phyloP scores from a whole-genome alignment of 2,329 filamentous ascomycete species.

The Trichoderma koningii region DNA sequence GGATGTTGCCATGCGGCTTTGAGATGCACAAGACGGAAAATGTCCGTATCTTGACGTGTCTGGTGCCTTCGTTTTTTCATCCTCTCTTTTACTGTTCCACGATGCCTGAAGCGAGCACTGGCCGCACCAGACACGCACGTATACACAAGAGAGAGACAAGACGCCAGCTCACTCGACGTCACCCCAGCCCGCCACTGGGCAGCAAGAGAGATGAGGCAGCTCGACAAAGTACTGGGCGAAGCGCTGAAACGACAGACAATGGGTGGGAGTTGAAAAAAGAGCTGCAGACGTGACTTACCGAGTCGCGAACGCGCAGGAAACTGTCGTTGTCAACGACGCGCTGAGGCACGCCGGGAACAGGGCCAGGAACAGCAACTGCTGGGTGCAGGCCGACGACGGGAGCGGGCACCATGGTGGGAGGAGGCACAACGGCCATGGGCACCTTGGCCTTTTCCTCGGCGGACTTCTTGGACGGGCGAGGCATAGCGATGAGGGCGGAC shows the following conservation, averaged over 20 bases:
- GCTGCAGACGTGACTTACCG: constrained; percentile 60
- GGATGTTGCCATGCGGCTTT: too few relatives aligned
- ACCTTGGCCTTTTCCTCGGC: constrained; percentile 44
- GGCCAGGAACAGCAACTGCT: constrained; percentile 27
- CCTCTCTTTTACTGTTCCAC: background rate
- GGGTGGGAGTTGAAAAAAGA: background rate
- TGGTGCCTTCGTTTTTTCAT: background rate
- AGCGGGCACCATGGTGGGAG: constrained; percentile 46
- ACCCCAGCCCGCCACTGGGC: constrained; percentile 22
- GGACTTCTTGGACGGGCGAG: constrained; percentile 50
- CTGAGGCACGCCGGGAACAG: constrained; percentile 33
- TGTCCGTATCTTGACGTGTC: background rate
- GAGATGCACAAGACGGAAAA: background rate
- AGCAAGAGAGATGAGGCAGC: background rate
- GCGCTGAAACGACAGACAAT: background rate
- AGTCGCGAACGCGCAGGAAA: constrained; percentile 78
- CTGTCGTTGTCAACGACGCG: constrained; percentile 67
- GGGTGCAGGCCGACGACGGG: constrained; percentile 31
- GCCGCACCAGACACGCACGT: background rate
- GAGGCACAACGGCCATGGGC: constrained; percentile 39
- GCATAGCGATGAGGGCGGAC: constrained; percentile 40
- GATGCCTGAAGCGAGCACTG: background rate
- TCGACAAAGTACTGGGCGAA: background rate
- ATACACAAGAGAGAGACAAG: background rate
- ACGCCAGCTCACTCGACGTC: constrained; percentile 14